Conservation (phyloP, 805 yeast genomes). For the Danielozyma ontarioensis region DNA sequence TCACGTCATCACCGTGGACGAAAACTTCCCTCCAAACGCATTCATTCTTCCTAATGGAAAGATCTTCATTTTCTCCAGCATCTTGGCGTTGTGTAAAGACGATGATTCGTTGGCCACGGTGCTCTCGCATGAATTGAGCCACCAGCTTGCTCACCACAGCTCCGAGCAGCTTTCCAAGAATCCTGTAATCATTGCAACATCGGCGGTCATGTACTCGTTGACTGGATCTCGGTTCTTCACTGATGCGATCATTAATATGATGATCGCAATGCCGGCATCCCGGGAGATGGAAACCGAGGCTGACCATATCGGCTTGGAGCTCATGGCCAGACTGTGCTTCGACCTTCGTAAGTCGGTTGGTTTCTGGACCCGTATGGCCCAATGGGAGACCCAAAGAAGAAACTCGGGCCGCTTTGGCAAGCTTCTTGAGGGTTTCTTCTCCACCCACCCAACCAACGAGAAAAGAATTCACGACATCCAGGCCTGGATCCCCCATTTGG, state of each 20-base stretch:
- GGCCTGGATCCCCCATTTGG: constrained; percentile 62
- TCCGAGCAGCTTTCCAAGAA: constrained; percentile 75
- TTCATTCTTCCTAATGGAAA: constrained; percentile 95
- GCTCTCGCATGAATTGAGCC: constrained; percentile 88
- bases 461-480: constrained; percentile 65
- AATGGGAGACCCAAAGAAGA: constrained; percentile 33
- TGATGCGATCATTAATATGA: constrained; percentile 47
- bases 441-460: constrained; percentile 87
- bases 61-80: constrained; percentile 80
- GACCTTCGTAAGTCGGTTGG: constrained; percentile 67
- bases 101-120: constrained; percentile 97
- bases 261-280: constrained; percentile 76
- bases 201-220: constrained; percentile 48
- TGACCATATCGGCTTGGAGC: constrained; percentile 86
- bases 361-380: constrained; percentile 80
- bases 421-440: constrained; percentile 55
- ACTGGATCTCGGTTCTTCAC: constrained; percentile 49
- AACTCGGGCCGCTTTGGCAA: constrained; percentile 13
- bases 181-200: constrained; percentile 60
- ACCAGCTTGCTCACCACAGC: constrained; percentile 88
- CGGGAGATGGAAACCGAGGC: constrained; percentile 96
- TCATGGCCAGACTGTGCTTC: constrained; percentile 88
- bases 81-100: constrained; percentile 69
- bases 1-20: constrained; percentile 60
- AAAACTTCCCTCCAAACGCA: constrained; percentile 85